These are phyloP conservation scores for Escallonia rubra DNA, from an alignment of 129 eudicot species.

Conservation along the genomic window DNA sequence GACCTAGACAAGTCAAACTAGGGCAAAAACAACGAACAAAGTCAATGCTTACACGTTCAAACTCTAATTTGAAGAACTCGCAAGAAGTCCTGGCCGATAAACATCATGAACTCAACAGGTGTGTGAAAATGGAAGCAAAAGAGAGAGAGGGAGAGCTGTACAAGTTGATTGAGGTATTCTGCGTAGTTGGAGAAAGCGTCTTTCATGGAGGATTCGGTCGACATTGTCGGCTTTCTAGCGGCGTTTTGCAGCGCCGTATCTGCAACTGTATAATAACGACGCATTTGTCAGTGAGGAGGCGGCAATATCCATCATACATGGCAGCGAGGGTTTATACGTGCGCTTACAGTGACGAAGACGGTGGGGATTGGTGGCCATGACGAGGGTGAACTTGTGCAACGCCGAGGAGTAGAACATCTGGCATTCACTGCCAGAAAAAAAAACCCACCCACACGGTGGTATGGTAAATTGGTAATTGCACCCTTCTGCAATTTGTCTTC, in stretches of 20 bases:
- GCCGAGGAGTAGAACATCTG: constrained; percentile 36
- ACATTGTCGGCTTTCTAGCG: constrained; percentile 51
- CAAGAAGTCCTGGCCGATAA: too few relatives aligned
- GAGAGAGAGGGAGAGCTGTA: constrained; percentile 14
- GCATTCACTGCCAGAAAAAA: too few relatives aligned
- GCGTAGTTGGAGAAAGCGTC: constrained; percentile 64
- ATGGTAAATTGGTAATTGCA: too few relatives aligned
- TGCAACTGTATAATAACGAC: constrained; percentile 31
- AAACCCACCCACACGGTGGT: too few relatives aligned
- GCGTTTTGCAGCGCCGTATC: constrained; percentile 33
- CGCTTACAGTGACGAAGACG: constrained; percentile 51
- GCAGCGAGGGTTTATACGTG: neutral
- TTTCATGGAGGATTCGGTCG: constrained; percentile 37
- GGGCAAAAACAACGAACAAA: too few relatives aligned
- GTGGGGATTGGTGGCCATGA: constrained; percentile 72
- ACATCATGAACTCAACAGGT: too few relatives aligned
- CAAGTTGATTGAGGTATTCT: constrained; percentile 71
- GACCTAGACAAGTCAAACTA: too few relatives aligned
- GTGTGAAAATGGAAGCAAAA: neutral
- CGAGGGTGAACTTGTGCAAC: constrained; percentile 16
- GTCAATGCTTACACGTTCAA: too few relatives aligned
- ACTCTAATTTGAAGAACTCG: too few relatives aligned
- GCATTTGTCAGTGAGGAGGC: too few relatives aligned
- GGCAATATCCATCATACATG: neutral
- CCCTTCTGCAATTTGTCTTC: too few relatives aligned